Base-by-base conservation (phyloP, 2,329 filamentous ascomycete genomes). In the Aspergillus luchuensis region DNA sequence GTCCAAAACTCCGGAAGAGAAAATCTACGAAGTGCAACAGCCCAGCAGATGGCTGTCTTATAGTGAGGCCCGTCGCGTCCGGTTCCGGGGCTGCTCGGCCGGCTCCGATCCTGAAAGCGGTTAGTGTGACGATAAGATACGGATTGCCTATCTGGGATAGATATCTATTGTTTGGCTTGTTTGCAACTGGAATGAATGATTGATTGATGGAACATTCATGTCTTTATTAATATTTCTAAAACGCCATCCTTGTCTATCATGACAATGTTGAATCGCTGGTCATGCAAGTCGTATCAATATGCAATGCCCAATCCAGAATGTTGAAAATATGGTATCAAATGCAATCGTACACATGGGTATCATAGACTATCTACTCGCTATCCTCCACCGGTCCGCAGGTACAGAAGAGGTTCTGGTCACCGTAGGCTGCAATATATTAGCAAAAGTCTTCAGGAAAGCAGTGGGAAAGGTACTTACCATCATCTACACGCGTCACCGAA, bases 341-440 rank as follows among this genome's bases (percentile, higher is more conserved):
- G 33, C 64, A 57, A 41, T 60, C 65, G 48, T 53, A 57, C 33
- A 36, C 33, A 36, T 36, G 33, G 33, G 41, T 21, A 6, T 45
- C 41, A 19, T 71, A 69, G 51, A 43, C 8, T 58, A 66, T 71
- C 70, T 73, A 76, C 52, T 79, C 78, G 39, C 74, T 73, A 45
- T 81, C 78, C 76, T 92, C 90, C 7, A 96, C 91, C 0, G 93
- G 92, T 41, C 91, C 90, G 76, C 93, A 97, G 8, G 92, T 96
- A 82, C 93, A 97, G 84, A 97, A 97, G 63, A 97, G 86, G 80
- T 97, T 96, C 71, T 89, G 85, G 73, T 97, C 93, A 61, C 93
- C 93, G 71, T 91, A 97, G 11, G 91, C 91, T 94, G 68, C 17
- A 48, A 43, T 11, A 13, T 3, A 64, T 75, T 72, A 78, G 73